Evolutionary conservation across 768 basidiomycete species (phyloP), one percentile per base, ranked within the genome.

Genomic region (Boletus bicolor): DNA sequence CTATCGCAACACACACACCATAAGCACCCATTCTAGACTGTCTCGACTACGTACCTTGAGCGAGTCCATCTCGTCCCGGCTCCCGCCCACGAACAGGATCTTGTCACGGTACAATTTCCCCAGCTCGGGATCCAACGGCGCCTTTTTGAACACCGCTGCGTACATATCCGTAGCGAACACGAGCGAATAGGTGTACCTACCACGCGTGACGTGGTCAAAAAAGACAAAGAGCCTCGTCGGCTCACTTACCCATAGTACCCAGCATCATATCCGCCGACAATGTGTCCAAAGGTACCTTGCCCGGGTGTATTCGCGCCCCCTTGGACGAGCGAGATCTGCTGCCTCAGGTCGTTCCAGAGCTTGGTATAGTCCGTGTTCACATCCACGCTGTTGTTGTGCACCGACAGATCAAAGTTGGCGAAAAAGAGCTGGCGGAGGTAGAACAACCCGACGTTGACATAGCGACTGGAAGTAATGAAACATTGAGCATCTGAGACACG

Each of bases 371-470:
- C 89, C 26, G 79, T 77, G 36, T 67, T 44, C n/a, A 66, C 68
- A 19, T 82, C 83, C 86, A 69, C 28, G 83, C 17, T 67, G 24
- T 67, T 67, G 50, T 67, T 50, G 46, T 67, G 67, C 1, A 67
- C 64, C 42, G n/a, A 35, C 21, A 67, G 34, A 44, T 68, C 66
- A 47, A 69, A 67, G 54, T 49, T 67, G 52, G 66, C 90, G 64
- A 91, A 91, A 79, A 92, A 93, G 7, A 93, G 74, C 67, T 94
- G 92, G 28, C 66, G 64, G 36, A 67, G 60, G 54, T 88, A 89
- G 71, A 84, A 89, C 34, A 94, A 72, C 9, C 92, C 93, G 39
- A 89, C 81, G 54, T 93, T 91, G 57, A 89, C 86, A 57, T 91
- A 91, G 58, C 85, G 84, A 59, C 84, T 85, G 39, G 1, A 24